Conservation (phyloP, 192 early-diverging fungal genomes). For the Coemansia sp. region DNA sequence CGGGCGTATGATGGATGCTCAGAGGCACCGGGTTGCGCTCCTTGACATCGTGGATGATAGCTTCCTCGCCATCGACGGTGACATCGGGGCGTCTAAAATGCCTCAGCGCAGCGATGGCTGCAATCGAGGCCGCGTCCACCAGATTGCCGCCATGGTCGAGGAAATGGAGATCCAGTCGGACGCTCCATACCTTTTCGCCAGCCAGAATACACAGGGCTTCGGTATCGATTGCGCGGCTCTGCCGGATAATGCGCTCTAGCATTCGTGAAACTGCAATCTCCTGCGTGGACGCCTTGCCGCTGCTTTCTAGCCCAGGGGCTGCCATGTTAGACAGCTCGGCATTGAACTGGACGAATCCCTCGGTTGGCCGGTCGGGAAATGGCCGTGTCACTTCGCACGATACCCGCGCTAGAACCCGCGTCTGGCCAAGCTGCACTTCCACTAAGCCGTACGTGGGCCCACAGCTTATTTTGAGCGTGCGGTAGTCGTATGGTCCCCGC, state of each 20-base stretch:
- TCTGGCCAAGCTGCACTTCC: constrained; percentile 81
- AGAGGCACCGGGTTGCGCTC: constrained; percentile 92
- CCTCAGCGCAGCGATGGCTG: constrained; percentile 81
- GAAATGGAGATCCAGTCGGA: constrained; percentile 89
- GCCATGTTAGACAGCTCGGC: constrained; percentile 90
- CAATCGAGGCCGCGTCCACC: constrained; percentile 87
- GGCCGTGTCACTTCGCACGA: constrained; percentile 71
- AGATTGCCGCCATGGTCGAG: constrained; percentile 95
- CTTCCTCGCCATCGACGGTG: constrained; percentile 87
- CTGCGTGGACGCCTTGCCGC: constrained; percentile 66
- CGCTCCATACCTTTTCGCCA: constrained; percentile 92
- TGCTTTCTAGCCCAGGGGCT: constrained; percentile 65
- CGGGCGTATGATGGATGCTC: constrained; percentile 93
- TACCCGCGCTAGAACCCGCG: constrained; percentile 71
- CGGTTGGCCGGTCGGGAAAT: constrained; percentile 73
- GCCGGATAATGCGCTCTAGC: constrained; percentile 84
- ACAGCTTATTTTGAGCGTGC: constrained; percentile 64
- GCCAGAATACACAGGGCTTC: constrained; percentile 96
- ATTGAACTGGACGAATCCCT: constrained; percentile 83
- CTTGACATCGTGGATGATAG: constrained; percentile 76
- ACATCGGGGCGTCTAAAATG: constrained; percentile 96
- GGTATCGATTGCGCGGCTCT: constrained; percentile 86
- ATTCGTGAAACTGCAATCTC: constrained; percentile 83
- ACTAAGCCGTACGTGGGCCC: constrained; percentile 70
- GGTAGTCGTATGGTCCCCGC: constrained; percentile 72